phyloP scores from a whole-genome alignment of 1,284 basidiomycete genomes.

The Marasmius oreades region DNA sequence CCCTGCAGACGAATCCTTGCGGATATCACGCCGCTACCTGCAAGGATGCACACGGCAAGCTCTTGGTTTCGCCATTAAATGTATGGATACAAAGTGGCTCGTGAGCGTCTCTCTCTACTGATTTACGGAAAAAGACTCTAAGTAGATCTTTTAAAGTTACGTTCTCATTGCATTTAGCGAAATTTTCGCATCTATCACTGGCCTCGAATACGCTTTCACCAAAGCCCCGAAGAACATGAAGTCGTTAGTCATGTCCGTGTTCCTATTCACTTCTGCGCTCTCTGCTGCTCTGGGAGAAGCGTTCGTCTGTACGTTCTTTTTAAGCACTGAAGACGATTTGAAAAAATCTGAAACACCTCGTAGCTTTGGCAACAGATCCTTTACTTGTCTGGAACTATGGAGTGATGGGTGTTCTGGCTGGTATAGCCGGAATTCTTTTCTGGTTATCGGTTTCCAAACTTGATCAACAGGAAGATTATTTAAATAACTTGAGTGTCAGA shows the following conservation, averaged over 20 bases:
- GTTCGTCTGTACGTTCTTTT: slow-evolving; percentile 59
- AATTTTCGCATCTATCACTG: slow-evolving; percentile 85
- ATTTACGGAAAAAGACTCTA: not conserved
- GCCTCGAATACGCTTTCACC: slow-evolving; percentile 87
- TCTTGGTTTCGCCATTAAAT: slow-evolving; percentile 51
- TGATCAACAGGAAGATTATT: slow-evolving; percentile 26
- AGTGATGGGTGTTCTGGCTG: slow-evolving; percentile 21
- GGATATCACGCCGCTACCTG: slow-evolving; percentile 53
- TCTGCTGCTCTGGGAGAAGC: slow-evolving; percentile 64
- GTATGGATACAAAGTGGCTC: slow-evolving; percentile 76
- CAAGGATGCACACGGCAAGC: slow-evolving; percentile 31
- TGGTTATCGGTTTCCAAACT: slow-evolving; percentile 47
- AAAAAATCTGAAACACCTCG: not conserved
- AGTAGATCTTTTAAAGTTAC: slow-evolving; percentile 33
- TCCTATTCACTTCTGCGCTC: slow-evolving; percentile 71
- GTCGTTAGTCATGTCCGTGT: slow-evolving; percentile 71
- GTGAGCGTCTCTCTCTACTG: slow-evolving; percentile 25
- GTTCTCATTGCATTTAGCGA: slow-evolving; percentile 68
- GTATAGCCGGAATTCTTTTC: slow-evolving; percentile 35
- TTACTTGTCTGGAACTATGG: slow-evolving; percentile 36
- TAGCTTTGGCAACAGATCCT: slow-evolving; percentile 33
- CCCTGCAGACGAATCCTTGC: slow-evolving; percentile 53
- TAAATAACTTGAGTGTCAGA: not conserved
- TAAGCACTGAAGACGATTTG: slow-evolving; percentile 27
- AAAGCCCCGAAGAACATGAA: slow-evolving; percentile 82